A percentile compares a stretch with the other conserved stretches of the same genome.
Evolutionary conservation across 208 protist genomes (phyloP).

Genomic region (Crithidia mellificae): DNA sequence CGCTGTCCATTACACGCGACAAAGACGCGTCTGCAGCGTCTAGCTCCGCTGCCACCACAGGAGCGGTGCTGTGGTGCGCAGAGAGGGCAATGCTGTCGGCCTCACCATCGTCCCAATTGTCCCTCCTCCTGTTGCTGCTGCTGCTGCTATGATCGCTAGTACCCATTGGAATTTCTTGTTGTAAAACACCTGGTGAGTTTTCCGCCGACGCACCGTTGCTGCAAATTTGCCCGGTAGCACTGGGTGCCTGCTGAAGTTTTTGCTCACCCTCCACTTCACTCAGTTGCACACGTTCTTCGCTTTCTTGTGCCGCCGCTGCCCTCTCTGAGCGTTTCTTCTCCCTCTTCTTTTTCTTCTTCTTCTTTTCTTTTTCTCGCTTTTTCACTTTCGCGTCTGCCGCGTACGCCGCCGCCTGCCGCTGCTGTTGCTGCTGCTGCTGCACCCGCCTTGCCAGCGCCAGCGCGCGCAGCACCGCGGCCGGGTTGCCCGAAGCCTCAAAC

Average conservation of each 20-base stretch:
- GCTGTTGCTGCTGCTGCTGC: conserved; percentile 14
- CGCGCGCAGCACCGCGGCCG: conserved; percentile 17
- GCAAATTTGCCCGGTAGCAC: no score
- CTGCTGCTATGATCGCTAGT: background rate
- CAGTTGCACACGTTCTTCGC: no score
- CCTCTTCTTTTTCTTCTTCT: background rate
- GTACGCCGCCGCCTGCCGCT: background rate
- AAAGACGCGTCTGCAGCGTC: conserved; percentile 1
- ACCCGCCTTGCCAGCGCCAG: conserved; percentile 2
- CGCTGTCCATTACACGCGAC: background rate
- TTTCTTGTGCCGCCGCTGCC: no score
- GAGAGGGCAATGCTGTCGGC: background rate
- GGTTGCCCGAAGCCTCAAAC: conserved; percentile 24
- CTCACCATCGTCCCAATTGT: background rate
- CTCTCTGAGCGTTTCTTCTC: background rate
- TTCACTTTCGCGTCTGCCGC: background rate
- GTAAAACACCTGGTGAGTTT: no score
- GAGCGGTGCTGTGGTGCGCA: background rate
- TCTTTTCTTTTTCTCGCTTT: background rate
- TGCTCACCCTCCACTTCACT: no score
- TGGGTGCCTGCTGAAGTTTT: no score
- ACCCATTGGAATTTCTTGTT: no score
- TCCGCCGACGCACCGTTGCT: no score
- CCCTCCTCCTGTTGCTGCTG: background rate
- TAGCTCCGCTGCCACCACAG: background rate